phyloP scores from a whole-genome alignment of 306 rosid genomes.

The Cicer arietinum region DNA sequence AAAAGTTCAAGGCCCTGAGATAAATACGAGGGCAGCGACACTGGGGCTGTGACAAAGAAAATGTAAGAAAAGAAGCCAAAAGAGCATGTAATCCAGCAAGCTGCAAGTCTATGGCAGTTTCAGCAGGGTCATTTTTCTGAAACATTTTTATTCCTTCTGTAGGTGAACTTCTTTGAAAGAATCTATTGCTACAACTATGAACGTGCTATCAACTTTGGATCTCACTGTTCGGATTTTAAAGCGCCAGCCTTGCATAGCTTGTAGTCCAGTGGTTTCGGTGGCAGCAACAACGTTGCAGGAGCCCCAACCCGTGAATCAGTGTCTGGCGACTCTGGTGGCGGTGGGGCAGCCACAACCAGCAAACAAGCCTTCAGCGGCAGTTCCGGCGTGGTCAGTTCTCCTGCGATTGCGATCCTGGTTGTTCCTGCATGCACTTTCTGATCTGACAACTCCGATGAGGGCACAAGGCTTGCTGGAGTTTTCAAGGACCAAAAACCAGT shows the following conservation, averaged over 20 bases:
- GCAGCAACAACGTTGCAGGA: too few species aligned
- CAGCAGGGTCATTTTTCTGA: constrained; percentile 54
- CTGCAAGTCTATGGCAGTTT: constrained; percentile 62
- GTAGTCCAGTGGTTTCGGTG: too few species aligned
- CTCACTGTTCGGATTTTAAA: constrained; percentile 63
- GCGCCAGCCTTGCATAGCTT: constrained; percentile 62
- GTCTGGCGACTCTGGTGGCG: too few species aligned
- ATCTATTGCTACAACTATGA: constrained; percentile 56
- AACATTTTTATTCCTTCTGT: constrained; percentile 53
- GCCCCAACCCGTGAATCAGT: too few species aligned
- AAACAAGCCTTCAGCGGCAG: too few species aligned
- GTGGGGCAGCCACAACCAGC: too few species aligned
- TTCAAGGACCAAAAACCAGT: too few species aligned
- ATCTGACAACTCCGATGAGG: too few species aligned
- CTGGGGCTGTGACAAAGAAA: constrained; percentile 40
- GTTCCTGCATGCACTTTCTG: too few species aligned
- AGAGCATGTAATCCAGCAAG: constrained; percentile 80
- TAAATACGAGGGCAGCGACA: constrained; percentile 64
- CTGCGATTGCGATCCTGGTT: too few species aligned
- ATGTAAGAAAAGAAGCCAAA: constrained; percentile 67
- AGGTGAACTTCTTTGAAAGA: constrained; percentile 58
- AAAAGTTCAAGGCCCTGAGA: constrained; percentile 89
- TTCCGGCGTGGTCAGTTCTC: too few species aligned
- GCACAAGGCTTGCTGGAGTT: too few species aligned
- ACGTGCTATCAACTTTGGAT: constrained; percentile 64